These are phyloP conservation scores for Globisporangium nunn DNA, from an alignment of 352 stramenopile genomes.

Conservation along the genomic window DNA sequence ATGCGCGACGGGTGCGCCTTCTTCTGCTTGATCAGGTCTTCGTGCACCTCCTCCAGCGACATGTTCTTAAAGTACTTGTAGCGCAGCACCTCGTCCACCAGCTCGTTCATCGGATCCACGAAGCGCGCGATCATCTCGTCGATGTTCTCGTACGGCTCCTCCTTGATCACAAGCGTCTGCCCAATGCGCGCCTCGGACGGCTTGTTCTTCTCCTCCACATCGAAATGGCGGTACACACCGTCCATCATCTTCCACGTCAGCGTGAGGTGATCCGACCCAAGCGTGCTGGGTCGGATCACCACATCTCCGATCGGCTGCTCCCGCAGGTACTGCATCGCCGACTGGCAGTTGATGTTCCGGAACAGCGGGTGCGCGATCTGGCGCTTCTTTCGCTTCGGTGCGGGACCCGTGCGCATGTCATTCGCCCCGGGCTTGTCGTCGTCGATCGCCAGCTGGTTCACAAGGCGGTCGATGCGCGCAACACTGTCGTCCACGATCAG, in stretches of 20 bases:
- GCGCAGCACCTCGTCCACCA: slow-evolving; percentile 79
- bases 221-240: slow-evolving; percentile 82
- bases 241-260: slow-evolving; percentile 88
- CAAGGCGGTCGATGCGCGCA: slow-evolving; percentile 58
- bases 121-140: slow-evolving; percentile 86
- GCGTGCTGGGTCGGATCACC: slow-evolving; percentile 78
- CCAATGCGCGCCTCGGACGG: slow-evolving; percentile 77
- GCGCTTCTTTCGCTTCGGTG: slow-evolving; percentile 72
- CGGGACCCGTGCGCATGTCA: slow-evolving; percentile 15
- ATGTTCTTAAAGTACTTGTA: slow-evolving; percentile 85
- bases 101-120: slow-evolving; percentile 84
- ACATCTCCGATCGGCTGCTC: slow-evolving; percentile 76
- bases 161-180: slow-evolving; percentile 79
- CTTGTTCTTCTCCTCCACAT: slow-evolving; percentile 86
- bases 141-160: slow-evolving; percentile 83
- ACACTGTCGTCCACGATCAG: slow-evolving; percentile 62
- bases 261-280: slow-evolving; percentile 80
- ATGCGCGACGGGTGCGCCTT: slow-evolving; percentile 79
- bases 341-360: slow-evolving; percentile 83
- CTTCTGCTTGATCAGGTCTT: slow-evolving; percentile 87
- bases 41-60: slow-evolving; percentile 65
- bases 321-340: slow-evolving; percentile 75
- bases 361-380: slow-evolving; percentile 84
- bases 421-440: slow-evolving; percentile 56
- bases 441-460: slow-evolving; percentile 68